A percentile compares a stretch with the other conserved stretches of the same genome.
Evolutionary conservation across 805 yeast species (phyloP).

Genomic region (Ogataea zsoltii): DNA sequence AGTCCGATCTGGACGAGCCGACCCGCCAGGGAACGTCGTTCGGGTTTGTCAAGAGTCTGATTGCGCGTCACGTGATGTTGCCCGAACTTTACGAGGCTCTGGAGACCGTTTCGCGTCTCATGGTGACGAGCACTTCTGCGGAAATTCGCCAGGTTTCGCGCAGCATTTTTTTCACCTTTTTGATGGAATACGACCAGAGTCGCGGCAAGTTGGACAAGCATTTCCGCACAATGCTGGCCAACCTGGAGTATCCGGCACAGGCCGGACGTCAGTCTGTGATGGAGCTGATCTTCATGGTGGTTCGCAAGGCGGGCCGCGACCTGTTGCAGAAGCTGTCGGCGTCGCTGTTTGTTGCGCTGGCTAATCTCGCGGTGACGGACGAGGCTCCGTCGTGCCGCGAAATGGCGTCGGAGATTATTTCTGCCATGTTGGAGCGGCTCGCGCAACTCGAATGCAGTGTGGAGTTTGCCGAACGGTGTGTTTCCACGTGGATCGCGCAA

Average conservation of each 20-base stretch:
- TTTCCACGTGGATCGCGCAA: slow-evolving; percentile 64
- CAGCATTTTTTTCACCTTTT: slow-evolving; percentile 76
- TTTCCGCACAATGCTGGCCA: slow-evolving; percentile 75
- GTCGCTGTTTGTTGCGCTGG: slow-evolving; percentile 80
- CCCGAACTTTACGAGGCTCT: slow-evolving; percentile 90
- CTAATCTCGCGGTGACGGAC: slow-evolving; percentile 77
- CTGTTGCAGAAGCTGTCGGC: slow-evolving; percentile 61
- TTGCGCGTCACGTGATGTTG: slow-evolving; percentile 68
- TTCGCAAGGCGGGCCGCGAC: slow-evolving; percentile 63
- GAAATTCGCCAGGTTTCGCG: slow-evolving; percentile 85
- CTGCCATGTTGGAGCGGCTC: slow-evolving; percentile 53
- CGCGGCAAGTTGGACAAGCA: slow-evolving; percentile 80
- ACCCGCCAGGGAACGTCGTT: slow-evolving; percentile 86
- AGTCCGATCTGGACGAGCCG: slow-evolving; percentile 90
- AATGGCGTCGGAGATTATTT: slow-evolving; percentile 67
- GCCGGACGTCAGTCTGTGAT: slow-evolving; percentile 87
- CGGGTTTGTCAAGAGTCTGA: slow-evolving; percentile 75
- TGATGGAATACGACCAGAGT: slow-evolving; percentile 95
- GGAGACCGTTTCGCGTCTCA: slow-evolving; percentile 75
- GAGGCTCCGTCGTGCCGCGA: slow-evolving; percentile 78
- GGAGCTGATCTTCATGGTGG: slow-evolving; percentile 76
- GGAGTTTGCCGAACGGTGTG: slow-evolving; percentile 42
- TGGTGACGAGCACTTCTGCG: slow-evolving; percentile 86
- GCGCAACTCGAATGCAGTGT: slow-evolving; percentile 28
- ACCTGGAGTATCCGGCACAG: slow-evolving; percentile 80